These are phyloP conservation scores for Coleophoma cylindrospora DNA, from an alignment of 2,329 filamentous ascomycete genomes.

Conservation along the genomic window DNA sequence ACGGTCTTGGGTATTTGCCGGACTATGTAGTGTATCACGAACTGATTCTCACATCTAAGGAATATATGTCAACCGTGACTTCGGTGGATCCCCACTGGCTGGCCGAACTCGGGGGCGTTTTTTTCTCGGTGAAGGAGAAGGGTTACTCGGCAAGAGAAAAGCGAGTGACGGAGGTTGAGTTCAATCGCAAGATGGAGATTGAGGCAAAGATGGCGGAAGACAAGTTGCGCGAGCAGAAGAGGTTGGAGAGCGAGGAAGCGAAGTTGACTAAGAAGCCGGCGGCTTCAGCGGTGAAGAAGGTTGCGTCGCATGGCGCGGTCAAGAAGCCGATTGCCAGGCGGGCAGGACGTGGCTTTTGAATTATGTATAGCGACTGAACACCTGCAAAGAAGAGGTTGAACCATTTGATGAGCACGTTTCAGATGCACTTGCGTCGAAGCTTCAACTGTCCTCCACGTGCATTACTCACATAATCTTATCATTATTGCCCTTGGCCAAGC, in stretches of 20 bases:
- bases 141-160: constrained; percentile 86
- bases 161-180: constrained; percentile 83
- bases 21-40: constrained; percentile 99
- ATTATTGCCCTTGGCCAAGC: no score
- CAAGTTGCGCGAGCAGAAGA: constrained; percentile 61
- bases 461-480: no score
- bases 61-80: constrained; percentile 97
- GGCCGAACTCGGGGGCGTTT: constrained; percentile 91
- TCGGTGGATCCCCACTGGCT: constrained; percentile 96
- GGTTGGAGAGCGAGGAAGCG: constrained; percentile 44
- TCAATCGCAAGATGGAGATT: constrained; percentile 89
- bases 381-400: not conserved
- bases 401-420: no score
- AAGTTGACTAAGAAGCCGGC: constrained; percentile 37
- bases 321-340: constrained; percentile 55
- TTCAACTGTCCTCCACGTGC: no score
- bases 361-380: not conserved
- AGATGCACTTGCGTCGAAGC: no score
- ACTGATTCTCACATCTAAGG: constrained; percentile 90
- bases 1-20: constrained; percentile 87
- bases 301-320: constrained; percentile 56
- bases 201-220: constrained; percentile 89
- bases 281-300: constrained; percentile 43
- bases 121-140: constrained; percentile 97
- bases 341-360: constrained; percentile 41